Evolutionary conservation across 129 eudicot genomes (phyloP), one percentile per base, ranked within the genome.

Genomic region (Oenanthe sinensis): DNA sequence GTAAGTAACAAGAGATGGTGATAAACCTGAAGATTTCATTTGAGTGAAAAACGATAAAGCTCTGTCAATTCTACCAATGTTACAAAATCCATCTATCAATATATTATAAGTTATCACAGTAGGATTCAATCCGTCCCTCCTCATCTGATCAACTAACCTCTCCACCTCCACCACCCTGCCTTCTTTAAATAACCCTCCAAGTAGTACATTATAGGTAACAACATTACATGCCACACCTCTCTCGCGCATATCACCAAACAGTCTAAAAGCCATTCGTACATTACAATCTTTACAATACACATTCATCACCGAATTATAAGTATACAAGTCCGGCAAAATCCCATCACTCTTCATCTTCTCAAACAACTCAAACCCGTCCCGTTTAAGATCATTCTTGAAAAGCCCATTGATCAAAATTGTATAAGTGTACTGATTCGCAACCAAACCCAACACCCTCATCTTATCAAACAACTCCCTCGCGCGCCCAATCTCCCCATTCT

Each of bases 301-400:
- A 44, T 86, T 63, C 36, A 88, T 78, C 48, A 85, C 52, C 5
- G 81, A 39, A 58, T 83, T 88, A 45, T 85, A 85, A 22, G 91
- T 83, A 82, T 83, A 80, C 73, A 83, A 60, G 68, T 88, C 88
- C 14, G 89, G 87, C 44, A 81, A 81, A 26, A 76, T 54, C 73
- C 89, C 91, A 24, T 70, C 79, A 30, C 70, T 46, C 85, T 88
- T 83, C 91, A 88, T 88, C 79, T 80, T 85, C 81, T 88, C 89
- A 77, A 78, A 88, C 48, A 88, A 44, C 82, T 85, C 78, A 54
- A 88, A 83, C 30, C 91, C 91, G 42, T 83, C 89, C n/a, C 62
- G 78, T 76, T 85, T 84, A 36, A 88, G 30, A 75, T 84, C 91
- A 67, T 81, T 85, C 87, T 74, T 83, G 78, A 88, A 88, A 15